A percentile compares a stretch with the other conserved stretches of the same genome.
These are phyloP conservation scores for Carpinus viminea DNA, from an alignment of 306 rosid genomes.

Conservation along the genomic window DNA sequence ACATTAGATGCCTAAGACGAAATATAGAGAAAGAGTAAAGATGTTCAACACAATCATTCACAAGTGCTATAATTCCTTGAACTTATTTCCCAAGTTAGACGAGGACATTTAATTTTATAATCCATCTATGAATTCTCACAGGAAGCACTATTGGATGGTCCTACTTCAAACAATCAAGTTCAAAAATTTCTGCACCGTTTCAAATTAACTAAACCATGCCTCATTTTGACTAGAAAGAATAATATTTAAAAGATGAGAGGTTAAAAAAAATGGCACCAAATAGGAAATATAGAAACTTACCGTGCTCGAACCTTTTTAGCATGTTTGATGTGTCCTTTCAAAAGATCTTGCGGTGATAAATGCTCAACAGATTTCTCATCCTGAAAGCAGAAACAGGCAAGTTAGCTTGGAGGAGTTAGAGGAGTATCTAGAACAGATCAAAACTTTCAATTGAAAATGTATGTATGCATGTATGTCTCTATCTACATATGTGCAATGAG, in stretches of 20 bases:
- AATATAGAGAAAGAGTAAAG: neutral
- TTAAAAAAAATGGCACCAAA: conserved; percentile 8
- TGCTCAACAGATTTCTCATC: conserved; percentile 51
- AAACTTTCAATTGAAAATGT: conserved; percentile 7
- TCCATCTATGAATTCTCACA: neutral
- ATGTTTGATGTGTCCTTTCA: conserved; percentile 66
- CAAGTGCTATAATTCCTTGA: neutral
- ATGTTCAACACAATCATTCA: neutral
- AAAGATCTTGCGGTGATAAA: conserved; percentile 52
- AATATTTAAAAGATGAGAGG: conserved; percentile 11
- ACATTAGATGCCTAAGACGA: too few relatives aligned
- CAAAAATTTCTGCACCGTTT: neutral
- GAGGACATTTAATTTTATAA: neutral
- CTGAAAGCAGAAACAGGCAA: conserved; percentile 41
- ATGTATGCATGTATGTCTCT: neutral
- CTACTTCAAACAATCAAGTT: neutral
- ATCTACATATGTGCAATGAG: neutral
- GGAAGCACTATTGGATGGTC: neutral
- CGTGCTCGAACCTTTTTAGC: conserved; percentile 85
- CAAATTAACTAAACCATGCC: neutral
- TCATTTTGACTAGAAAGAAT: conserved; percentile 9
- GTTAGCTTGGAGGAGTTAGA: conserved; percentile 11
- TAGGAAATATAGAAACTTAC: conserved; percentile 38
- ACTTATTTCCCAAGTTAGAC: neutral
- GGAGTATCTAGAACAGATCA: conserved; percentile 1